Conservation (phyloP, 208 protist genomes). For the Leishmania lainsoni region DNA sequence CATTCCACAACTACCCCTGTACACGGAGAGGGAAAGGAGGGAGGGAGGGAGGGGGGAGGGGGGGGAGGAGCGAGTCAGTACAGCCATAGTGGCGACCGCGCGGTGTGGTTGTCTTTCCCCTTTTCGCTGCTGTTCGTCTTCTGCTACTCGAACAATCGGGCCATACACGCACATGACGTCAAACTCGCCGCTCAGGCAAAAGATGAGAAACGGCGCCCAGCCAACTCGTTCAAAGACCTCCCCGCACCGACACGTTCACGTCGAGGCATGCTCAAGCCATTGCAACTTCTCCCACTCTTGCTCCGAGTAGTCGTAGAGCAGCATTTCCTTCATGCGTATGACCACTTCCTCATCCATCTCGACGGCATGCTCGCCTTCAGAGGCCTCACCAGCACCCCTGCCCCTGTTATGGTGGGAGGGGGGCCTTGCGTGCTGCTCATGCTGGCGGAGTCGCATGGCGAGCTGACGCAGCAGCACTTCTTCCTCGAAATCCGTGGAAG, state of each 20-base stretch:
- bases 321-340: constrained; percentile 32
- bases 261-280: constrained; percentile 24
- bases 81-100: neutral
- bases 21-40: neutral
- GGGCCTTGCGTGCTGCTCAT: neutral
- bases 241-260: constrained; percentile 5
- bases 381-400: constrained; percentile 2
- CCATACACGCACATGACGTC: neutral
- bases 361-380: neutral
- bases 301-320: constrained; percentile 53
- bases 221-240: neutral
- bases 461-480: constrained; percentile 13
- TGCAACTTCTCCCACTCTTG: constrained; percentile 62
- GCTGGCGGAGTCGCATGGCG: neutral
- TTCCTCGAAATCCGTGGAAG: neutral
- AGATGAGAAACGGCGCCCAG: neutral
- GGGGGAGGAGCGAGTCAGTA: neutral
- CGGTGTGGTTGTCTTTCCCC: neutral
- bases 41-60: neutral
- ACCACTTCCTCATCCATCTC: constrained; percentile 15
- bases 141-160: neutral
- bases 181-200: neutral
- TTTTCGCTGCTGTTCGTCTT: neutral
- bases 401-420: neutral
- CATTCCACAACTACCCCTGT: neutral